phyloP scores from a whole-genome alignment of 1,284 basidiomycete species.

The Tetrapyrgos nigripes region DNA sequence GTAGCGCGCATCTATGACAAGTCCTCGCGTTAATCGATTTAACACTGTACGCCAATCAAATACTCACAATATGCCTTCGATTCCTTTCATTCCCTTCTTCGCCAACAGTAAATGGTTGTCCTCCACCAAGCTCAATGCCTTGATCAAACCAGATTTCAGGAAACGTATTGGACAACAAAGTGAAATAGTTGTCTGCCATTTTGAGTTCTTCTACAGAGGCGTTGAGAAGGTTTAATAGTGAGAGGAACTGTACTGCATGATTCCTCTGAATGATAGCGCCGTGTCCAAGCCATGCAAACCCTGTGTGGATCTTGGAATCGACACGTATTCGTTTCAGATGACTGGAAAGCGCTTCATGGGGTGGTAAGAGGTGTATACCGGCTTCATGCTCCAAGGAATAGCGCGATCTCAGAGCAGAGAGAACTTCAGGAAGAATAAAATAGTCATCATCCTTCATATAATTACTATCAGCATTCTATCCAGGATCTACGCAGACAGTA shows the following conservation, averaged over 20 bases:
- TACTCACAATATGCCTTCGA: slow-evolving; percentile 60
- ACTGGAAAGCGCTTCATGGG: slow-evolving; percentile 65
- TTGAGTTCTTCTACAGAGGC: slow-evolving; percentile 56
- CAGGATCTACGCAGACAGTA: background rate
- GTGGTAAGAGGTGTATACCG: slow-evolving; percentile 62
- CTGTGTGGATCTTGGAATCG: slow-evolving; percentile 50
- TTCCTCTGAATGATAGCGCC: slow-evolving; percentile 59
- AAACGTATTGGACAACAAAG: slow-evolving; percentile 58
- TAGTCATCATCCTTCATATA: slow-evolving; percentile 70
- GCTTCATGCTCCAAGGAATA: slow-evolving; percentile 34
- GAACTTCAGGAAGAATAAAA: slow-evolving; percentile 61
- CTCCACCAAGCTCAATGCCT: slow-evolving; percentile 63
- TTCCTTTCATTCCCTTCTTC: slow-evolving; percentile 64
- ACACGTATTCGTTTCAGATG: slow-evolving; percentile 44
- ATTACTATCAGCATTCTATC: slow-evolving; percentile 7
- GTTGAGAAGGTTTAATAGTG: slow-evolving; percentile 50
- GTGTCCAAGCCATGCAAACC: slow-evolving; percentile 73
- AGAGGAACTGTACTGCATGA: slow-evolving; percentile 53
- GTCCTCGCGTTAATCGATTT: background rate
- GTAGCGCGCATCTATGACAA: slow-evolving; percentile 46
- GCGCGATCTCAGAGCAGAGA: slow-evolving; percentile 53
- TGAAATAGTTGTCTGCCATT: slow-evolving; percentile 78
- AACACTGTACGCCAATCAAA: background rate
- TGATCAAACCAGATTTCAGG: slow-evolving; percentile 68
- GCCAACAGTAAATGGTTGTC: slow-evolving; percentile 68